phyloP scores from a whole-genome alignment of 2,329 filamentous ascomycete genomes.

The Fusarium sp. region DNA sequence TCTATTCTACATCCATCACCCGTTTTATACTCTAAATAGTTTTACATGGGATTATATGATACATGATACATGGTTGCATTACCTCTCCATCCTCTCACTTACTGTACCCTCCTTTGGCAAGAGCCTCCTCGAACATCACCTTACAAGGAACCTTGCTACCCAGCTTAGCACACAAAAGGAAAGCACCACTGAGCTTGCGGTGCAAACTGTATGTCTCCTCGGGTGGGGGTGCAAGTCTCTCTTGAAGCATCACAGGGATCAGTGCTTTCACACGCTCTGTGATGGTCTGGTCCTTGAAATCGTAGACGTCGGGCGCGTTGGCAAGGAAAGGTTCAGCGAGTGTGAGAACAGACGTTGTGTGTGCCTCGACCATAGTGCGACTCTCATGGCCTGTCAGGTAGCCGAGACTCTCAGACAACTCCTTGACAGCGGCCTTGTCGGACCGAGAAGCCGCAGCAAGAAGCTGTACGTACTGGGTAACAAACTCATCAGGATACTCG shows the following conservation, averaged over 20 bases:
- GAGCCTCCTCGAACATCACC: conserved; percentile 77
- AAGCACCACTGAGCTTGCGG: conserved; percentile 93
- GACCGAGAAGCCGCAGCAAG: conserved; percentile 81
- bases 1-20: conserved; percentile 22
- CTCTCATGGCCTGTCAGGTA: conserved; percentile 95
- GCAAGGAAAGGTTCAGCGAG: conserved; percentile 90
- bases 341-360: conserved; percentile 87
- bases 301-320: conserved; percentile 83
- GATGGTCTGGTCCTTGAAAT: conserved; percentile 95
- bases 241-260: conserved; percentile 93
- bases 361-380: conserved; percentile 86
- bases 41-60: conserved; percentile 32
- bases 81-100: neutral
- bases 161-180: conserved; percentile 87
- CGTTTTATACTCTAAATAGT: conserved; percentile 31
- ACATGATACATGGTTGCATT: conserved; percentile 22
- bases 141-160: conserved; percentile 86
- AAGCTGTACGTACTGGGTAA: conserved; percentile 81
- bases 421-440: conserved; percentile 72
- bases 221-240: conserved; percentile 88
- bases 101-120: conserved; percentile 53
- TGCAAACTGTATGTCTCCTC: conserved; percentile 98
- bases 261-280: conserved; percentile 89
- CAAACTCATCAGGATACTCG: conserved; percentile 84
- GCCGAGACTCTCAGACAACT: conserved; percentile 80